phyloP scores from a whole-genome alignment of 176 grass and related monocot genomes.

The Phyllostachys edulis region DNA sequence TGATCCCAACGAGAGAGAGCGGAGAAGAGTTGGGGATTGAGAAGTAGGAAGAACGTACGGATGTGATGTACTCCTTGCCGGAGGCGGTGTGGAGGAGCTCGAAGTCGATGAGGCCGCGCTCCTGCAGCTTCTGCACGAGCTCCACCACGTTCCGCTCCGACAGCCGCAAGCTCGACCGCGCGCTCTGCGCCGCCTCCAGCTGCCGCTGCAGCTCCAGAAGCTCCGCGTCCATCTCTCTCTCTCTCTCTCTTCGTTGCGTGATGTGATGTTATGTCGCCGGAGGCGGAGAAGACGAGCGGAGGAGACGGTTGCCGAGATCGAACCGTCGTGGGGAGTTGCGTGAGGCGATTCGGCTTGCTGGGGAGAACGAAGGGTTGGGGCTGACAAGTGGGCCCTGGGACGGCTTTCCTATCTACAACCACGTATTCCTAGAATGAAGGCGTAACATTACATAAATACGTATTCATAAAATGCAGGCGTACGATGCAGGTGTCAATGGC shows the following conservation, averaged over 20 bases:
- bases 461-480: neutral
- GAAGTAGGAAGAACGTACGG: constrained; percentile 24
- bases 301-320: constrained; percentile 35
- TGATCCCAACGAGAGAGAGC: neutral
- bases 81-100: constrained; percentile 83
- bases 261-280: constrained; percentile 1
- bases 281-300: neutral
- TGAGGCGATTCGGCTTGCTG: constrained; percentile 11
- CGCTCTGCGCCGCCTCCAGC: constrained; percentile 95
- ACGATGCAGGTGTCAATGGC: no score
- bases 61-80: constrained; percentile 97
- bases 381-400: constrained; percentile 13
- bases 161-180: constrained; percentile 79
- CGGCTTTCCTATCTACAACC: neutral
- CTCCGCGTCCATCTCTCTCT: constrained; percentile 70
- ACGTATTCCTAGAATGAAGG: neutral
- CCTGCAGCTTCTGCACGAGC: constrained; percentile 82
- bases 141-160: constrained; percentile 96
- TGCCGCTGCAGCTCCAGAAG: constrained; percentile 87
- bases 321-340: neutral
- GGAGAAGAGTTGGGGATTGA: neutral
- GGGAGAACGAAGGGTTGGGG: neutral
- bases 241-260: neutral
- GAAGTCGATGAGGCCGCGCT: constrained; percentile 78
- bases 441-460: fast-evolving